These are phyloP conservation scores for Ustilago shanxiensis DNA, from an alignment of 1,284 basidiomycete genomes.

Conservation along the genomic window DNA sequence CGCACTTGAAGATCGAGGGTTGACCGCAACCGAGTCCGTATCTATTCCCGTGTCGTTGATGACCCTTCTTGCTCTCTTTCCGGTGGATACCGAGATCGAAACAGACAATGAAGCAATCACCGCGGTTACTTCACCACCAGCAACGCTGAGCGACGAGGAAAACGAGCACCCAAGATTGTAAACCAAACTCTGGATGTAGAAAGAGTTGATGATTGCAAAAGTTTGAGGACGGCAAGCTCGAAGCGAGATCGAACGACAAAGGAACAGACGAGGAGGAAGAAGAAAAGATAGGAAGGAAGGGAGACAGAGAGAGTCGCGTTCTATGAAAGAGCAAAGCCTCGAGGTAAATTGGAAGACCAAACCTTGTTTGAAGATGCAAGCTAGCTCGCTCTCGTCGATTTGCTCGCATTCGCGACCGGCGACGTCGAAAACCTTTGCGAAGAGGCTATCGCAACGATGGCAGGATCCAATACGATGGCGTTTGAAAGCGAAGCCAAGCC, in stretches of 20 bases:
- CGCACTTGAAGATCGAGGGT: not conserved
- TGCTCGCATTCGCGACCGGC: too few relatives aligned
- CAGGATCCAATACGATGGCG: too few relatives aligned
- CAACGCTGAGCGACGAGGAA: not conserved
- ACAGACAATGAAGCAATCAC: not conserved
- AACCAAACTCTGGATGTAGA: not conserved
- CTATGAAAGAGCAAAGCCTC: too few relatives aligned
- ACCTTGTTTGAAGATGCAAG: not conserved
- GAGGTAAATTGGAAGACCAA: not conserved
- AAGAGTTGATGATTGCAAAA: not conserved
- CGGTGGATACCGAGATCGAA: not conserved
- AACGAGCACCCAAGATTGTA: not conserved
- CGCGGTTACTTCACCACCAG: not conserved
- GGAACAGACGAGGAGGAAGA: not conserved
- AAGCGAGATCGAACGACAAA: not conserved
- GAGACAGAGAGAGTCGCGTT: too few relatives aligned
- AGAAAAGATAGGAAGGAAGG: too few relatives aligned
- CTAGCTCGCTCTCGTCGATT: too few relatives aligned
- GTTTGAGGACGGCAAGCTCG: not conserved
- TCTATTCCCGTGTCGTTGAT: not conserved
- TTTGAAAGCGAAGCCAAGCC: too few relatives aligned
- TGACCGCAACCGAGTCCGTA: not conserved
- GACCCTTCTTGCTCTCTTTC: not conserved
- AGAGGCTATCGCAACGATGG: not conserved
- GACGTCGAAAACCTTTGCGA: not conserved